Conservation (phyloP, 2,329 filamentous ascomycete species). For the Plenodomus biglobosus region DNA sequence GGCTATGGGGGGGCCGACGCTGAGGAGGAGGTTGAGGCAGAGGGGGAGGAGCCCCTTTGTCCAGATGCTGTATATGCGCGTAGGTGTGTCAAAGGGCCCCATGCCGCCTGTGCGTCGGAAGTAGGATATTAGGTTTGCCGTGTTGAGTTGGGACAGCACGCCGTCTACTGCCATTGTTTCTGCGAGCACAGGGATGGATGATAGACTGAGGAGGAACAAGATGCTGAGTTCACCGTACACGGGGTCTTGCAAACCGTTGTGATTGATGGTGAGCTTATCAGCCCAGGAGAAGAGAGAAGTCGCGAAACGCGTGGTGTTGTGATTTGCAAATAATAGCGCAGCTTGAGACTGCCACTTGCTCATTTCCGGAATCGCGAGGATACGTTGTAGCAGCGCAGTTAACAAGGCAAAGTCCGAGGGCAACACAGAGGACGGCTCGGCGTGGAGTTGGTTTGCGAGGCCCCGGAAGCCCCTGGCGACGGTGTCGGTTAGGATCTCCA, state of each 20-base stretch:
- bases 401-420: conserved; percentile 85
- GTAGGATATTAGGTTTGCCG: conserved; percentile 75
- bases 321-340: conserved; percentile 55
- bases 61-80: conserved; percentile 87
- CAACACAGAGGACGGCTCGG: conserved; percentile 63
- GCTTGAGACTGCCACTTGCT: conserved; percentile 59
- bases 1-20: conserved; percentile 78
- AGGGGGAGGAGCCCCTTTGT: conserved; percentile 82
- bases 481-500: conserved; percentile 78
- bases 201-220: conserved; percentile 84
- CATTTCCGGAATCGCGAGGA: conserved; percentile 76
- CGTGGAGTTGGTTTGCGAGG: conserved; percentile 79
- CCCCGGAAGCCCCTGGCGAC: conserved; percentile 81
- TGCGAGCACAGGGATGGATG: conserved; percentile 75
- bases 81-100: conserved; percentile 75
- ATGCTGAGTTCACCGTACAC: conserved; percentile 92
- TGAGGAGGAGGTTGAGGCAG: conserved; percentile 81
- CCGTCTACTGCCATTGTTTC: conserved; percentile 90
- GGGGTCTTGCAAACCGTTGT: conserved; percentile 68
- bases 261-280: conserved; percentile 68
- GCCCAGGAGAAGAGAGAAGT: conserved; percentile 92
- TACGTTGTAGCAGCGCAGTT: conserved; percentile 83
- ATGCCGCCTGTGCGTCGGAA: conserved; percentile 69
- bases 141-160: conserved; percentile 74
- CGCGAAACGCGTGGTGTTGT: conserved; percentile 75